Conservation (phyloP, 2,329 filamentous ascomycete genomes). For the Ciborinia camelliae region DNA sequence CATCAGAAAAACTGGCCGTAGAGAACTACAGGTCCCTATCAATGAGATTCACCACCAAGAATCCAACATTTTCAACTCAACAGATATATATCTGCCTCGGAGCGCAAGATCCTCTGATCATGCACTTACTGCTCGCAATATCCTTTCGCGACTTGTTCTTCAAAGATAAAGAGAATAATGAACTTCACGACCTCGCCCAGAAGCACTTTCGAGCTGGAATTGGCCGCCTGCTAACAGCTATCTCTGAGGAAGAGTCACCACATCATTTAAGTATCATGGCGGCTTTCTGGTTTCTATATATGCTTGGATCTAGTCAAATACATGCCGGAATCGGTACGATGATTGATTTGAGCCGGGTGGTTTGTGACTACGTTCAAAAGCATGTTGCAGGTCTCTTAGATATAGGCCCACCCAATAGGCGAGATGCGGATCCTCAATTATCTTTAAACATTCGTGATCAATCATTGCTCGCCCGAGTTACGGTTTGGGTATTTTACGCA, state of each 20-base stretch:
- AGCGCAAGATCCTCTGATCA: constrained; percentile 11
- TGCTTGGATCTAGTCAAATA: constrained; percentile 6
- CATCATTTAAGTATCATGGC: constrained; percentile 4
- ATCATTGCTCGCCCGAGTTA: constrained; percentile 5
- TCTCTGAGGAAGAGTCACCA: background rate
- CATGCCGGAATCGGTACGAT: constrained; percentile 8
- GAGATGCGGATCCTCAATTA: background rate
- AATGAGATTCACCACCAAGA: constrained; percentile 4
- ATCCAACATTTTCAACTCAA: constrained; percentile 7
- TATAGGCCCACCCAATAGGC: background rate
- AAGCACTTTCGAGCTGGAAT: constrained; percentile 10
- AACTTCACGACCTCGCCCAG: background rate
- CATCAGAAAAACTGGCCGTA: background rate
- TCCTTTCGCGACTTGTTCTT: constrained; percentile 7
- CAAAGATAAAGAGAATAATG: background rate
- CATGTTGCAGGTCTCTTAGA: background rate
- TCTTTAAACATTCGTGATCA: background rate
- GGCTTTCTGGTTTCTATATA: constrained; percentile 16
- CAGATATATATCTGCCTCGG: constrained; percentile 9
- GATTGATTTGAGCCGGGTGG: constrained; percentile 8
- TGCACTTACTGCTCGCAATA: constrained; percentile 11
- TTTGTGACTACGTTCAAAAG: constrained; percentile 7
- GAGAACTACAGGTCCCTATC: constrained; percentile 5
- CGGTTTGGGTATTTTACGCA: constrained; percentile 12
- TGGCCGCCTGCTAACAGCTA: constrained; percentile 6